Base-by-base conservation (phyloP, 768 basidiomycete genomes). In the Mycena sanguinolenta region DNA sequence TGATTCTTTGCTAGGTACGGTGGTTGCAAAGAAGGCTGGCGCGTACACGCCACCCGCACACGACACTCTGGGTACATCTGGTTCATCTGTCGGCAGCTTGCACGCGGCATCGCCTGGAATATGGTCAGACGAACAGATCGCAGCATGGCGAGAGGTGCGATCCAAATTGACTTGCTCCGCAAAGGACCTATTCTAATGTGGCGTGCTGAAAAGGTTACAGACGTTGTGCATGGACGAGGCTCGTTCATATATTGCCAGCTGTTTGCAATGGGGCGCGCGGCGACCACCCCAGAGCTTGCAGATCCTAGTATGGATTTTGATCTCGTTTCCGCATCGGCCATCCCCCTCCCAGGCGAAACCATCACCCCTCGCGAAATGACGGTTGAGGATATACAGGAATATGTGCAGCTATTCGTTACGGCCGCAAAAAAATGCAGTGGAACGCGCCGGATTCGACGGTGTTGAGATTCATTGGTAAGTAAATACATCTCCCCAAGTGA, bases 171-270 rank as follows among this genome's bases (percentile, higher is more conserved):
- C 10, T 17, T 46, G 32, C 10, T 34, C 32, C 32, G 6, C 32
- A 34, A 10, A 34, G 10, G 6, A 10, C 4, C 32, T 34, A 10
- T n/a, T 2, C 44, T 14, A 46, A 46, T 7, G 8, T 32, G 8
- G 5, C 30, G 14, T 54, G 10, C n/a, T 19, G 8, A 3, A 52
- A 17, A 67, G 66, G 59, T 67, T 9, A 67, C 66, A 3, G 53
- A 67, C 38, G 66, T 59, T 6, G 59, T 67, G 6, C 66, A 67
- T 39, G 52, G 10, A 14, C 25, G 30, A 4, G 60, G 60, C n/a
- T 67, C 36, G 2, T 67, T 67, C 34, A 67, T 62, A 1, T 67
- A 54, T 50, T 67, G 66, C 52, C 66, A 67, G 19, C 50, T 67
- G 13, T 67, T 61, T 25, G 58, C n/a, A 12, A 61, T 67, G 66